Evolutionary conservation across 257 asterid genomes (phyloP), one percentile per base, ranked within the genome.

Genomic region (Rubia yunnanensis): DNA sequence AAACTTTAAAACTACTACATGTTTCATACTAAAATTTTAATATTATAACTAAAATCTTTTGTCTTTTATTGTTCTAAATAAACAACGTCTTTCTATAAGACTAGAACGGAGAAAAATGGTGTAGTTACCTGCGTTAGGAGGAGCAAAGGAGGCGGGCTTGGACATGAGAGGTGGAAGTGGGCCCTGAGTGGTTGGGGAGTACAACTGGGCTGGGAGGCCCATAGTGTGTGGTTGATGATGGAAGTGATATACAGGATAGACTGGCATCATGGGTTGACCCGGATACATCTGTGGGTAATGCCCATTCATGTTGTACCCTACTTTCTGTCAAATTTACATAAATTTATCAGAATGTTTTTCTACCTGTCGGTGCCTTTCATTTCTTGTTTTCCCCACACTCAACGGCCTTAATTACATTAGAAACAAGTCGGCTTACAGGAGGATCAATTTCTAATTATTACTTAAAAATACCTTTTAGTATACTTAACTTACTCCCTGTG

Each of bases 121-220:
- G n/a, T n/a, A n/a, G n/a, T 7, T 78, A 91, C 98, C 96, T 78
- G 95, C 61, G 67, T 72, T 73, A 34, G 91, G 95, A 66, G 86
- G 95, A 66, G 86, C 78, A 66, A 79, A 66, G 5, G 95, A 80
- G 18, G 85, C 73, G 90, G 96, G 94, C 87, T 88, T 91, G 66
- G 92, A 81, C 2, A 86, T 74, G 50, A 84, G 71, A 68, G 90
- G 72, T 3, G 88, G 94, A 0, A 84, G 66, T 76, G 94, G 96
- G 85, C 84, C 85, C 49, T 76, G 63, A 0, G 80, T 39, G 7
- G 86, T 76, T 2, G 86, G 86, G 15, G 88, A 82, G 71, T 74
- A 92, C 56, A 88, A 31, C 22, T 86, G 95, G 77, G 95, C 86
- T 1, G 96, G 96, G 26, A 85, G 95, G 95, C 95, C 95, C 89